A percentile compares a stretch with the other conserved stretches of the same genome.
These are phyloP conservation scores for Orobanche coerulescens DNA, from an alignment of 257 asterid species.

Conservation along the genomic window DNA sequence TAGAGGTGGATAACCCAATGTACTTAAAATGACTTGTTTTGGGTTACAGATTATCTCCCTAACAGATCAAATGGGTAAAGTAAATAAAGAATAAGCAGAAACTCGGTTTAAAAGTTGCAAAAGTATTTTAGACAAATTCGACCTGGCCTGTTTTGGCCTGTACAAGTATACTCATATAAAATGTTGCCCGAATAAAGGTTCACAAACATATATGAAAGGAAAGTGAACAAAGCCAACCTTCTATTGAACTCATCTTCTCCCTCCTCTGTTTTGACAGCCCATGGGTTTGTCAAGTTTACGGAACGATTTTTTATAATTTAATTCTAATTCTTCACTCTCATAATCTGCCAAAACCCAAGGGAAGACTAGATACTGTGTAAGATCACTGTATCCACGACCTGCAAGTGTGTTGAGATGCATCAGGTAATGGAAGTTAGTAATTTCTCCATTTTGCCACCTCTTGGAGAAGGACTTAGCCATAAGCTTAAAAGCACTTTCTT, in stretches of 20 bases:
- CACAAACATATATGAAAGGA: no score
- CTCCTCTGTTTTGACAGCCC: slow-evolving; percentile 94
- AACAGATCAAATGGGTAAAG: no score
- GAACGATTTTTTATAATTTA: slow-evolving; percentile 78
- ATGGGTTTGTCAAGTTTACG: slow-evolving; percentile 89
- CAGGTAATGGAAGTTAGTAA: slow-evolving; percentile 95
- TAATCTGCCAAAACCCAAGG: slow-evolving; percentile 98
- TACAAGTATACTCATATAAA: no score
- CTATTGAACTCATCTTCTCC: slow-evolving; percentile 95
- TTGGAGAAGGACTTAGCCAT: slow-evolving; percentile 95
- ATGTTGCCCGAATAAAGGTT: no score
- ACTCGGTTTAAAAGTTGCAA: no score
- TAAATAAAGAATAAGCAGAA: no score
- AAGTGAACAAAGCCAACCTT: no score
- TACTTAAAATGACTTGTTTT: no score
- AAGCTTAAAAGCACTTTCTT: slow-evolving; percentile 82
- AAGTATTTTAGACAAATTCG: no score
- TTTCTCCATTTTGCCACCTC: slow-evolving; percentile 99
- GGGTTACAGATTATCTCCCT: no score
- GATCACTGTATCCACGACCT: slow-evolving; percentile 99
- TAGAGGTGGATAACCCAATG: no score
- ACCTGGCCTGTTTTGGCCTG: no score
- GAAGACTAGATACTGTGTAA: slow-evolving; percentile 97
- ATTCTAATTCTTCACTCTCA: slow-evolving; percentile 79
- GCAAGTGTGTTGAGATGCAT: slow-evolving; percentile 99